Percentiles rank a stretch among this genome's conserved stretches.
Evolutionary conservation across 495 filamentous ascomycete species (phyloP).

Genomic region (Talaromyces proteolyticus): DNA sequence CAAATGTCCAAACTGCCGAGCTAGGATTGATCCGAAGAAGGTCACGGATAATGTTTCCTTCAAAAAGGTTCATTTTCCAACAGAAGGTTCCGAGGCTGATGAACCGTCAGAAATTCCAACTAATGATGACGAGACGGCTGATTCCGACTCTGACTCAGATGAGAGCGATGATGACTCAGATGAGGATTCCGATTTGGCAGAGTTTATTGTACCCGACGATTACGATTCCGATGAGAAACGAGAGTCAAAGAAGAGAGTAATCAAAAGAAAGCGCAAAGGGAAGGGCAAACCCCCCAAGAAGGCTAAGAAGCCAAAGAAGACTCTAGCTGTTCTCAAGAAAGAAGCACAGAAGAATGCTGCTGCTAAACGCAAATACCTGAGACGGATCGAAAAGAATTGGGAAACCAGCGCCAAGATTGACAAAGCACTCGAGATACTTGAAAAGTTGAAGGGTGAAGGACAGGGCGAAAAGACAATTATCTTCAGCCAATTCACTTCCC

Average conservation of each 20-base stretch:
- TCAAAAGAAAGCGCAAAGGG: conserved; percentile 33
- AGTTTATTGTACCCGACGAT: conserved; percentile 53
- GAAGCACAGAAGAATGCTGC: conserved; percentile 54
- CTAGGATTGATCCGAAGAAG: conserved; percentile 53
- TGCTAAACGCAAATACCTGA: conserved; percentile 62
- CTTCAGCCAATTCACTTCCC: conserved; percentile 87
- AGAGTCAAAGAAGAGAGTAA: conserved; percentile 16
- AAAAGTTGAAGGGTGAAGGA: conserved; percentile 37
- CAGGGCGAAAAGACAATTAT: conserved; percentile 76
- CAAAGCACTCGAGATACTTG: conserved; percentile 66
- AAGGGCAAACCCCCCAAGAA: conserved; percentile 39
- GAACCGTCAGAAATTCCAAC: conserved; percentile 33
- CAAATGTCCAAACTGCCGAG: conserved; percentile 75
- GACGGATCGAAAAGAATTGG: conserved; percentile 58
- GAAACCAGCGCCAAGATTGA: conserved; percentile 73
- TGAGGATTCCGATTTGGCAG: conserved; percentile 44
- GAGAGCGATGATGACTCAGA: conserved; percentile 31
- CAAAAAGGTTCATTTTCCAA: conserved; percentile 63
- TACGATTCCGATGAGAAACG: conserved; percentile 24
- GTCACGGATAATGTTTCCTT: conserved; percentile 73
- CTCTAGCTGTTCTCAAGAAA: conserved; percentile 61
- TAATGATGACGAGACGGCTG: no score
- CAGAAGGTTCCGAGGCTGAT: conserved; percentile 20
- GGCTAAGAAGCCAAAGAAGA: conserved; percentile 29
- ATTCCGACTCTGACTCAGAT: no score